Conservation (phyloP, 345 rosid genomes). For the Populus simonii region DNA sequence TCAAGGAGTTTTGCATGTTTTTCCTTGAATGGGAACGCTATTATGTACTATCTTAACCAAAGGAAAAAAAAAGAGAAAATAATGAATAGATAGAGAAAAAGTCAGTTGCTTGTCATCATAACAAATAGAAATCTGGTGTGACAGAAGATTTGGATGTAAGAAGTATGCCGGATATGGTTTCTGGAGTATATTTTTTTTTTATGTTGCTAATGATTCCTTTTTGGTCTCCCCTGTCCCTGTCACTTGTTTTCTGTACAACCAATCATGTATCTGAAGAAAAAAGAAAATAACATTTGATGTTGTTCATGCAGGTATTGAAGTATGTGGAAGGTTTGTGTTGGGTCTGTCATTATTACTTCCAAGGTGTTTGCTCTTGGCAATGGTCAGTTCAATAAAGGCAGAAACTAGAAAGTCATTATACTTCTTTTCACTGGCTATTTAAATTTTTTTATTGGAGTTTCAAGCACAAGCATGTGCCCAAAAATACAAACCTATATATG, state of each 20-base stretch:
- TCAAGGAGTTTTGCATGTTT: neutral
- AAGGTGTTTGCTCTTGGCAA: slow-evolving; percentile 95
- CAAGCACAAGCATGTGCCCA: neutral
- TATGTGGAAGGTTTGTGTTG: slow-evolving; percentile 97
- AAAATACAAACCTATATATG: neutral
- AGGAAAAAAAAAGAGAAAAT: neutral
- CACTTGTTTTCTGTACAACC: neutral
- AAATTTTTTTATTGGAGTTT: neutral
- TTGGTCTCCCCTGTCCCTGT: slow-evolving; percentile 1
- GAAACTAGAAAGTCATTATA: neutral
- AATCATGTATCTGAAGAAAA: neutral
- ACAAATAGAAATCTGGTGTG: neutral
- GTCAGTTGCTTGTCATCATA: neutral
- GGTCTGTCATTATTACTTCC: slow-evolving; percentile 96
- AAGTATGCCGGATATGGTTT: neutral
- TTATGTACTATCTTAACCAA: neutral
- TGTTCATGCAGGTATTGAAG: slow-evolving; percentile 65
- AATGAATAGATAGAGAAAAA: neutral
- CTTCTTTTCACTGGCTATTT: neutral
- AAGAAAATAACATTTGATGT: neutral
- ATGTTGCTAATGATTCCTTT: neutral
- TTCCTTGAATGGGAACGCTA: neutral
- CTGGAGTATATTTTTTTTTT: neutral
- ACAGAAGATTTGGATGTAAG: neutral
- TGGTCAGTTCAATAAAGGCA: slow-evolving; percentile 58